Conservation (phyloP, 805 yeast genomes). For the Candida quercuum region DNA sequence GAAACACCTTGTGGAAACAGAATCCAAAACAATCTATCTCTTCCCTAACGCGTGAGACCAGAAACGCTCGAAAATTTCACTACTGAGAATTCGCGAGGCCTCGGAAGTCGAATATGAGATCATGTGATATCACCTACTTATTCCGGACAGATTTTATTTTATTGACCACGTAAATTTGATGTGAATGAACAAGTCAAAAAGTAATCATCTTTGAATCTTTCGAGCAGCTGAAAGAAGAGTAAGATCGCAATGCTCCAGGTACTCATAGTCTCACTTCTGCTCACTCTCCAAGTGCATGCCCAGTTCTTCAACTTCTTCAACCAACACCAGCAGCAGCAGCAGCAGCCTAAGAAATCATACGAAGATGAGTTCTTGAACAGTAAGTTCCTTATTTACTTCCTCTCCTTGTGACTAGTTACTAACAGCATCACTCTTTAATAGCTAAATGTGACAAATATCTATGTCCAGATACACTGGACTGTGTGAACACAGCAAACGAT, state of each 20-base stretch:
- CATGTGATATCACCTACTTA: background rate
- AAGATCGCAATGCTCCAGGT: background rate
- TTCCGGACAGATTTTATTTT: background rate
- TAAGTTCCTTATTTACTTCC: constrained; percentile 3
- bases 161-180: constrained; percentile 1
- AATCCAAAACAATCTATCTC: too few species aligned
- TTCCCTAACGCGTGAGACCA: too few species aligned
- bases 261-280: constrained; percentile 2
- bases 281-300: constrained; percentile 19
- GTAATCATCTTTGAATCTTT: too few species aligned
- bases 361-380: constrained; percentile 32
- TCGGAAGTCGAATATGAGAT: background rate
- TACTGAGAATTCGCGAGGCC: background rate
- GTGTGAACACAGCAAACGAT: constrained; percentile 62
- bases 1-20: too few species aligned
- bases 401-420: background rate
- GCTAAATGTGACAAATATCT: constrained; percentile 58
- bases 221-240: too few species aligned
- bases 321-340: constrained; percentile 35
- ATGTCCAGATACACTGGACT: constrained; percentile 77
- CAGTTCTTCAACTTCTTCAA: constrained; percentile 42
- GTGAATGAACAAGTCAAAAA: too few species aligned
- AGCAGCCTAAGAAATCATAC: constrained; percentile 23
- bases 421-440: constrained; percentile 3
- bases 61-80: background rate